Percentiles rank a stretch among this genome's conserved stretches.
Evolutionary conservation across 2,329 filamentous ascomycete species (phyloP).

Genomic region (Byssochlamys sp.): DNA sequence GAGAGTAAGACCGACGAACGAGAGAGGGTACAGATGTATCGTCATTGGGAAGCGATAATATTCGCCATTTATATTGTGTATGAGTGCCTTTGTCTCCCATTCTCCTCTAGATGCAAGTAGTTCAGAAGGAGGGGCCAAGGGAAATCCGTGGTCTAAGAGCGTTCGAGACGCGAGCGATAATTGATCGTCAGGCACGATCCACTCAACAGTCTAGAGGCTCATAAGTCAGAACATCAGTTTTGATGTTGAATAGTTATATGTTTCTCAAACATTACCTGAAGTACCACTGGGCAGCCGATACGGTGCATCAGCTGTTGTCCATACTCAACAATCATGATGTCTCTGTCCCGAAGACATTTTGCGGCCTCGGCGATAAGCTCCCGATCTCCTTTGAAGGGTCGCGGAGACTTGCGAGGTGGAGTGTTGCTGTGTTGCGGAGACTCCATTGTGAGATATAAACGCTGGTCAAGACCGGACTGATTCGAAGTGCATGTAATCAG

Average conservation of each 20-base stretch:
- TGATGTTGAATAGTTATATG: not conserved
- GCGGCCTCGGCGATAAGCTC: not conserved
- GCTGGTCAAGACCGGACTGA: no score
- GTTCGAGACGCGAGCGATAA: not conserved
- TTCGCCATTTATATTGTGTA: not conserved
- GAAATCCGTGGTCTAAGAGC: not conserved
- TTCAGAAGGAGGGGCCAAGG: not conserved
- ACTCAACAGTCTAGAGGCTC: not conserved
- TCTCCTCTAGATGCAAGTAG: not conserved
- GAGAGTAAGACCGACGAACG: not conserved
- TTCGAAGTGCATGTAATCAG: no score
- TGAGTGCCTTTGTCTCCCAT: not conserved
- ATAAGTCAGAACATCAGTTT: not conserved
- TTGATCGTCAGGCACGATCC: not conserved
- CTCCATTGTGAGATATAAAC: no score
- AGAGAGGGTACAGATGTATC: not conserved
- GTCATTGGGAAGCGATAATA: not conserved
- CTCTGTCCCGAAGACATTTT: not conserved
- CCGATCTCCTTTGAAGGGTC: not conserved
- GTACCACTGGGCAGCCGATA: not conserved
- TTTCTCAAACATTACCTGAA: not conserved
- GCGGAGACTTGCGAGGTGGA: no score
- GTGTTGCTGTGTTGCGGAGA: no score
- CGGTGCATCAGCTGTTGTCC: not conserved
- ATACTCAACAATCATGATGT: not conserved